A percentile compares a stretch with the other conserved stretches of the same genome.
Conservation (phyloP, 164 flowering plant species). For the Pachysandra terminalis region DNA sequence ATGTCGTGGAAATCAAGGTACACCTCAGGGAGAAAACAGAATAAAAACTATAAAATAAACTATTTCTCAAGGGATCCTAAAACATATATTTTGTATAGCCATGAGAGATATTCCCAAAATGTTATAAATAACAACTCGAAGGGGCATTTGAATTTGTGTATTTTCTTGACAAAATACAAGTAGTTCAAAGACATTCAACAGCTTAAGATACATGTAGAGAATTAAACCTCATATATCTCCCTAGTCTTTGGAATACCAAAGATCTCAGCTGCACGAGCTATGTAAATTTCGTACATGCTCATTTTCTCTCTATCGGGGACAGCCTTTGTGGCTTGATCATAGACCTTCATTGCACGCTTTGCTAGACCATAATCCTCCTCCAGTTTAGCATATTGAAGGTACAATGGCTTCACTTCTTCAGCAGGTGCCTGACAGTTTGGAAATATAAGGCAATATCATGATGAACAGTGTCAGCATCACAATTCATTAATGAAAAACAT, state of each 20-base stretch:
- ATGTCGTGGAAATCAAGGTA: too few species aligned
- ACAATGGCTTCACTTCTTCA: slow-evolving; percentile 74
- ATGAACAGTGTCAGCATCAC: slow-evolving; percentile 16
- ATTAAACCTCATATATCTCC: slow-evolving; percentile 87
- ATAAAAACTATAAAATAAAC: too few species aligned
- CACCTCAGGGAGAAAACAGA: too few species aligned
- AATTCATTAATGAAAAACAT: background rate
- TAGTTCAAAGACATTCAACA: background rate
- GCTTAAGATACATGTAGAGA: background rate
- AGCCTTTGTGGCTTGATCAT: slow-evolving; percentile 85
- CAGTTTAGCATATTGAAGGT: slow-evolving; percentile 86
- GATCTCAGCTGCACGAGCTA: slow-evolving; percentile 88
- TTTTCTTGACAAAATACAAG: background rate
- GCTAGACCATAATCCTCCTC: slow-evolving; percentile 93
- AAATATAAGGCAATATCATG: slow-evolving; percentile 1
- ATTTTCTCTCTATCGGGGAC: slow-evolving; percentile 83
- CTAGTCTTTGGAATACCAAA: slow-evolving; percentile 92
- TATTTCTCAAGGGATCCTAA: too few species aligned
- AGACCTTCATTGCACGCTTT: slow-evolving; percentile 91
- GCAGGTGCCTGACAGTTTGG: slow-evolving; percentile 69
- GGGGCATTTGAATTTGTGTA: background rate
- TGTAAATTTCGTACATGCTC: slow-evolving; percentile 91
- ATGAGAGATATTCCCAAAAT: too few species aligned
- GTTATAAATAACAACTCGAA: too few species aligned
- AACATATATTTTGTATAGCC: too few species aligned